Evolutionary conservation across 2,329 filamentous ascomycete species (phyloP), one percentile per base, ranked within the genome.

Genomic region (Coleophoma eucalyptorum): DNA sequence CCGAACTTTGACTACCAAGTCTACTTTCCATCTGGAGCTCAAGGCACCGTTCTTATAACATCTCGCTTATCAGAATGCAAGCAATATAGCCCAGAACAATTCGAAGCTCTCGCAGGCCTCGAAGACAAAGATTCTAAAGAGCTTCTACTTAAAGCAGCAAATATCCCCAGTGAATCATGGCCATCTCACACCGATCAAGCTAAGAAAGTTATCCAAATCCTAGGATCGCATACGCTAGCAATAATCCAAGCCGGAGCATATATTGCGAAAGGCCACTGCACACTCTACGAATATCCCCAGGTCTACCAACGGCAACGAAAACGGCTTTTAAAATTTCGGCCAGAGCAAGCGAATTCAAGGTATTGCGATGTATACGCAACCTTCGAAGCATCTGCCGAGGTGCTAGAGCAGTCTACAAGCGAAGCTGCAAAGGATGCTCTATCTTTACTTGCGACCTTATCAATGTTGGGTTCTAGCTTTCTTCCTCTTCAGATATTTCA

Each of bases 11-110:
- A 69, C 47, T 62, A 65, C 50, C 55, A 58, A 45, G 54, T 48
- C 19, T 69, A 61, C n/a, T 62, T 72, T 42, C 68, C 69, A 1
- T 34, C 58, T 5, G 64, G 67, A 3, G 59, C 59, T 26, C 54
- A 56, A 47, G 71, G 71, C 5, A 52, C 60, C 48, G 60, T 72
- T 45, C 51, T 72, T 3, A 58, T 73, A 6, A 73, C 71, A 0
- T 70, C 66, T 16, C 57, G 69, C 32, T 69, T 70, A 44, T 63
- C 60, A 1, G 61, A 62, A 21, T 60, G 57, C 26, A 63, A 51
- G 26, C 46, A 48, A 13, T 57, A 68, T 57, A 66, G 61, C 3
- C 69, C 55, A 6, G 54, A 59, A 67, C 64, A 8, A 52, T 45
- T 40, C n/a, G 50, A 57, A 46, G 52, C 55, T 54, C 60, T 67